Base-by-base conservation (phyloP, 345 rosid species). In the Theobroma cacao region DNA sequence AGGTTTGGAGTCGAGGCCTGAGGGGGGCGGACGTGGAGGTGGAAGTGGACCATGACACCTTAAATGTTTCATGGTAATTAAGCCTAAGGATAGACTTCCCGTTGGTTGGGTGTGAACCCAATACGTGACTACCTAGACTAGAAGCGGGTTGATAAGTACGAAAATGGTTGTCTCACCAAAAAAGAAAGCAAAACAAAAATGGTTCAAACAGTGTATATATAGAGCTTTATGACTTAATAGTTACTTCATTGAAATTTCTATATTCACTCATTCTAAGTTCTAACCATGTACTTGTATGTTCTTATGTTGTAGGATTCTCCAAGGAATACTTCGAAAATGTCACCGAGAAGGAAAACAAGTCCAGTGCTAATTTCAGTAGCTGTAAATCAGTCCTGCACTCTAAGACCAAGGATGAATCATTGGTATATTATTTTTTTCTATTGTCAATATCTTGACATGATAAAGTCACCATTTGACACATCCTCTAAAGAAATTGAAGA, bases 331-430 rank as follows among this genome's bases (percentile, higher is more conserved):
- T 89, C 36, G 79, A 26, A 34, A 10, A 33, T 5, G 68, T 8
- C 24, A 15, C 34, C 1, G 85, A 82, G 3, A 82, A 86, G 78
- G 83, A 88, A 77, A 81, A 70, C 22, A 63, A 77, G 77, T 66
- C 70, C 10, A 64, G 59, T n/a, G 74, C 38, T 64, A 73, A 61
- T 61, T 77, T 84, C 80, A 77, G 55, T 38, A 61, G 62, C 0
- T 92, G 92, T 84, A 84, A 85, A 82, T 66, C 86, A 7, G 78
- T 89, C 43, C 81, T 89, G 71, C 76, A 84, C 66, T 85, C 94
- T 6, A 89, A 87, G 82, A 59, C 89, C 28, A 92, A 85, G 83
- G 94, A 92, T 41, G 94, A 90, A 74, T 67, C 84, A 52, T 77
- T 92, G 94, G 93, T 90, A 82, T 47, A 1, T 33, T 22, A 52